Base-by-base conservation (phyloP, 495 filamentous ascomycete genomes). In the Penicillium tannophilum region DNA sequence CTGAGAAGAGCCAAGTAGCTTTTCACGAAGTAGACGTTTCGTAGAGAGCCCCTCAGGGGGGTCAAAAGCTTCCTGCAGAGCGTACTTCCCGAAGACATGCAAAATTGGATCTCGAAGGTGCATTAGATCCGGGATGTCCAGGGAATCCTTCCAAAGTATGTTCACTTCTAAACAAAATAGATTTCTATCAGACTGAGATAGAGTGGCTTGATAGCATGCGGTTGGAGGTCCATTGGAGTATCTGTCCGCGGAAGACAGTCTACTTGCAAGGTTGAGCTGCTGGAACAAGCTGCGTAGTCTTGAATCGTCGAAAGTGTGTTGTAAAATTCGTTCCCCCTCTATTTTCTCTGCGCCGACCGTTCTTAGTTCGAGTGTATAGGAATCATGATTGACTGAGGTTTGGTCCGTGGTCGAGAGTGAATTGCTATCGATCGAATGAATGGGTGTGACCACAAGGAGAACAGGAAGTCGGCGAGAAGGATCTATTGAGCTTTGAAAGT, bases 121-220 rank as follows among this genome's bases (percentile, higher is more conserved):
- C 7, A 44, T 51, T 20, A 65, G 23, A 23, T 65, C 63, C 6
- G 68, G 63, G 6, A 69, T 67, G 8, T 72, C 60, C n/a, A 74
- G 53, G 12, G 76, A 76, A 51, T 80, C 72, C 39, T 59, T 72
- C 77, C 77, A 80, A 20, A 79, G 51, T 17, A 72, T 52, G 20
- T 64, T 56, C 6, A 71, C 67, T 11, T 72, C 68, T 7, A 80
- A 58, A 2, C n/a, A 45, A 30, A 74, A 69, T 0, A 30, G 63
- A 3, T 54, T 68, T 0, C n/a, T 45, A 14, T 69, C 57, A 8
- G 55, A 12, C n/a, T 53, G 52, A 24, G 28, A 48, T 35, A 79
- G 26, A 23, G 66, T 65, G 4, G 73, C 70, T 52, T 76, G 74
- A 49, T 79, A 74, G 31, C 74, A 75, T 3, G 62, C 68, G 20